Conservation (phyloP, 441 rosid species). For the Codiaeum variegatum region DNA sequence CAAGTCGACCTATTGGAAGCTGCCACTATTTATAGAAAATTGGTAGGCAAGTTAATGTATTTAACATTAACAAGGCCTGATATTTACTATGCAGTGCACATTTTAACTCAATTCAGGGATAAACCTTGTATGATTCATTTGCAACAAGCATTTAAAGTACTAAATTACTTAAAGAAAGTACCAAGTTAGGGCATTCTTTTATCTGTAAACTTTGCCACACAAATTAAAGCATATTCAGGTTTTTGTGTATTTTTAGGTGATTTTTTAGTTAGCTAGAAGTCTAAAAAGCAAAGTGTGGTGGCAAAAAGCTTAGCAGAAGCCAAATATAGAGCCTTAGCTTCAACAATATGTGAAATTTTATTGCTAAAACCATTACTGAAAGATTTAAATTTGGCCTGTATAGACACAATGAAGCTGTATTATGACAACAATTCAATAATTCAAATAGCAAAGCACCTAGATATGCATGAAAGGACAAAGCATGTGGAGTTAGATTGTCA, state of each 20-base stretch:
- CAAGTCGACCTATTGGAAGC: background rate
- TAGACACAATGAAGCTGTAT: background rate
- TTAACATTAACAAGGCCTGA: background rate
- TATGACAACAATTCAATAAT: background rate
- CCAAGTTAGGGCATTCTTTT: background rate
- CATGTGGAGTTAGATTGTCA: background rate
- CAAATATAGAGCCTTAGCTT: background rate
- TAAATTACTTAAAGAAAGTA: background rate
- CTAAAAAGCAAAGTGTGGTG: background rate
- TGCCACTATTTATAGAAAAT: background rate
- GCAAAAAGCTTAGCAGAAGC: background rate
- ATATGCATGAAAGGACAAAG: background rate
- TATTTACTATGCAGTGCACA: background rate
- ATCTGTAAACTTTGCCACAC: background rate
- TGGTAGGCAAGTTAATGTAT: background rate
- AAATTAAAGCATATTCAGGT: background rate
- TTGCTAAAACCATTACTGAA: background rate
- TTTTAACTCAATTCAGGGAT: background rate
- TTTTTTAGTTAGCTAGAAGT: too few relatives aligned
- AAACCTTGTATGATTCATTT: background rate
- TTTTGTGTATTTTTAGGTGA: too few relatives aligned
- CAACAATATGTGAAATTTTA: background rate
- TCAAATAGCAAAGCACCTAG: background rate
- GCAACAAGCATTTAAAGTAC: background rate
- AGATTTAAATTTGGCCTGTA: background rate